Base-by-base conservation (phyloP, 2,329 filamentous ascomycete genomes). In the Fusarium nelsonii region DNA sequence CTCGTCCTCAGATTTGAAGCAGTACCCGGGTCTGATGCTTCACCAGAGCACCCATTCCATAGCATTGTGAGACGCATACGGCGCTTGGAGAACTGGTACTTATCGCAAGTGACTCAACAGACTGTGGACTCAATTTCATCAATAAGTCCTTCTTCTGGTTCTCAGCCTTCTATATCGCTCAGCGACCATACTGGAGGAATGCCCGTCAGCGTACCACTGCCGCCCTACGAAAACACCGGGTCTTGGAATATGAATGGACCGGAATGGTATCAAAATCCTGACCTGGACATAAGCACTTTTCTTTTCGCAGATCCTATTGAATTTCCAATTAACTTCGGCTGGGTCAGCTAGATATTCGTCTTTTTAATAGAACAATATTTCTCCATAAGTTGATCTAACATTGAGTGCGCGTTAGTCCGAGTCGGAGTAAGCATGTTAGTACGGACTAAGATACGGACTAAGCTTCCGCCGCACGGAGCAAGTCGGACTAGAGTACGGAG, bases 1-100 rank as follows among this genome's bases (percentile, higher is more conserved):
- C 58, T 75, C 3, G 62, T 74, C 0, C 56, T 78, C 4, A 65
- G 75, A 0, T 58, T 78, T 1, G 71, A 77, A 43, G 58, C 66
- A 4, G 62, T 68, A 0, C 61, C 68, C 2, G 65, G 63, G 8
- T 18, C 33, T 3, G 41, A 60, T n/a, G 37, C 28, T 2, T 16
- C 49, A 1, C 8, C 26, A 4, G 71, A 73, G 4, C 64, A 73
- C 18, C 68, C 72, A 0, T 77, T 78, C 33, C 55, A 72, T 9
- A 50, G 60, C 8, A 60, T 78, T 3, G 65, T 63, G 0, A 63
- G 56, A 14, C 70, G 74, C 0, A 61, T 65, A 6, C 53, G 62
- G 0, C 55, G 63, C 0, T 44, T 75, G 2, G 70, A 75, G 6
- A 53, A 63, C 4, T 74, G 69, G 72, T 68, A 75, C 20, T 50